Evolutionary conservation across 352 stramenopile genomes (phyloP), one percentile per base, ranked within the genome.

Genomic region (Aphanomyces stellatus): DNA sequence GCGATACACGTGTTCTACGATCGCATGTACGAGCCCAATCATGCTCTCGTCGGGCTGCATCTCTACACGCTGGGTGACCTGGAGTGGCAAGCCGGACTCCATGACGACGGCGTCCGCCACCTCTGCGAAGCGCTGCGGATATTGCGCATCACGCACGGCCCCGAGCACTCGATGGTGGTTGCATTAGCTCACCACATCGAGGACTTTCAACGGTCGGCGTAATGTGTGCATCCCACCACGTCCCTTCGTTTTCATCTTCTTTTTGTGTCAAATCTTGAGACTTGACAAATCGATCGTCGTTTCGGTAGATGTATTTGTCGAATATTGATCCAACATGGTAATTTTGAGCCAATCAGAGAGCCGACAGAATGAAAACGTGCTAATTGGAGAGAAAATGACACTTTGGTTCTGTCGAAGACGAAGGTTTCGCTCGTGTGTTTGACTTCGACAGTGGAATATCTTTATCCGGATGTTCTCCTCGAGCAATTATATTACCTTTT

Each of bases 41-140:
- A 91, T 61, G 76, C 82, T 11, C 80, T 91, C 70, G 71, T 71
- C 0, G 81, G 78, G 1, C 69, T 91, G 28, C 82, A 91, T 62
- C 41, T 83, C 33, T 88, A 87, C 65, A 88, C 82, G 2, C 65
- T 91, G 10, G 82, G 82, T 3, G 82, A 91, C 65, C 69, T 87
- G 22, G 73, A 73, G 15, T 48, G 49, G 27, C 71, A 79, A n/a
- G 22, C 67, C 37, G 31, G 34, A 53, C 62, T 51, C 53, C 53
- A 65, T 6, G 19, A 33, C 24, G 71, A 75, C 24, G 74, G 73
- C 6, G 53, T 51, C 3, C 31, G 71, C 42, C 75, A 82, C 37
- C 41, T 86, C 43, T 25, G 51, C 1, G 69, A 80, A n/a, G 80
- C 81, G 0, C 59, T 71, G 17, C 62, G 60, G 34, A 82, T 88